Evolutionary conservation across 495 filamentous ascomycete species (phyloP).

Genomic region (Podospora australis): DNA sequence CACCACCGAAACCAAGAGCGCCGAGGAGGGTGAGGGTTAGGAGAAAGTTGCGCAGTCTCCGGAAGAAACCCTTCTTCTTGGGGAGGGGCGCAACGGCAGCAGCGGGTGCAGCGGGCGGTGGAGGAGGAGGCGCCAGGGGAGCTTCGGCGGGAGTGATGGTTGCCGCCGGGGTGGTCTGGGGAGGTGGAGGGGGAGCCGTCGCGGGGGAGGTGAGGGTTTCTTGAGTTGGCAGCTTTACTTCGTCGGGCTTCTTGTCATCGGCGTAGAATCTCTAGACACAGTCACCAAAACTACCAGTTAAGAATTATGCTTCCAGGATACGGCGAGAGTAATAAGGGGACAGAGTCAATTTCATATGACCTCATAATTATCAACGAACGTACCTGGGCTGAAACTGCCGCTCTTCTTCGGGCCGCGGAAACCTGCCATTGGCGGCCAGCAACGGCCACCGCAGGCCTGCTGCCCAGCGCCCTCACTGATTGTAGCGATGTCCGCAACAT

Average conservation of each 20-base stretch:
- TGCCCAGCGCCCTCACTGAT: slow-evolving; percentile 49
- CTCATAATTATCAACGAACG: slow-evolving; percentile 15
- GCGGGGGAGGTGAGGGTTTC: slow-evolving; percentile 47
- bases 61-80: slow-evolving; percentile 69
- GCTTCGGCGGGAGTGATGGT: slow-evolving; percentile 55
- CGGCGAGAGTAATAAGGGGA: too few relatives aligned
- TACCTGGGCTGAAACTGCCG: slow-evolving; percentile 27
- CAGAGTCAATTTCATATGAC: slow-evolving; percentile 16
- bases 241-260: slow-evolving; percentile 47
- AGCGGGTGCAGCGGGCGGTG: slow-evolving; percentile 34
- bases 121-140: slow-evolving; percentile 49
- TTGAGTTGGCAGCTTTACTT: slow-evolving; percentile 52
- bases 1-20: slow-evolving; percentile 73
- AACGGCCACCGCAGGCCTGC: slow-evolving; percentile 41
- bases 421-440: slow-evolving; percentile 52
- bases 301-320: too few relatives aligned
- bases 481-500: slow-evolving; percentile 65
- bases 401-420: slow-evolving; percentile 28
- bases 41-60: slow-evolving; percentile 58
- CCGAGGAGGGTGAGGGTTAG: slow-evolving; percentile 65
- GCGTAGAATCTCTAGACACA: slow-evolving; percentile 51
- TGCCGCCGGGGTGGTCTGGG: slow-evolving; percentile 38
- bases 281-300: too few relatives aligned
- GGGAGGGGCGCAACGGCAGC: slow-evolving; percentile 32
- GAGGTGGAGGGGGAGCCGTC: slow-evolving; percentile 41